A percentile compares a stretch with the other conserved stretches of the same genome.
Evolutionary conservation across 176 grass and related monocot species (phyloP).

Genomic region (Aegilops longissima): DNA sequence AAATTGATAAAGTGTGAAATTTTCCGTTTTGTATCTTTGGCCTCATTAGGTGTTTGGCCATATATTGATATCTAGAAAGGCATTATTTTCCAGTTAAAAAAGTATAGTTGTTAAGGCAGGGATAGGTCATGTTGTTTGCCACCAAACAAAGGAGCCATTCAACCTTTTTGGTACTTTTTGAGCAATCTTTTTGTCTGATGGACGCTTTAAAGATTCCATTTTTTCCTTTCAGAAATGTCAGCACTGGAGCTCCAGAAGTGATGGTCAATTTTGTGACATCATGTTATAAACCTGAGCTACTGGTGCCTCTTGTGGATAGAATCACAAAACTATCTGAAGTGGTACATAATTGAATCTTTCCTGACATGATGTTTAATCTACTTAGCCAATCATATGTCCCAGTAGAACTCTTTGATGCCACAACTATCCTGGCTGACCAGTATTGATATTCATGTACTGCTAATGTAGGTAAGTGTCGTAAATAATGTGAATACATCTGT

Average conservation of each 20-base stretch:
- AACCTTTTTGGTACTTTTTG: constrained; percentile 16
- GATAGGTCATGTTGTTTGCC: constrained; percentile 10
- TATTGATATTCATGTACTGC: constrained; percentile 20
- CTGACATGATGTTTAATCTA: constrained; percentile 10
- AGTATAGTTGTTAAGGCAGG: constrained; percentile 13
- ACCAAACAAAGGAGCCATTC: constrained; percentile 24
- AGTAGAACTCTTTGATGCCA: neutral
- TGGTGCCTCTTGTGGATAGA: constrained; percentile 65
- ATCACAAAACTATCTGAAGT: constrained; percentile 88
- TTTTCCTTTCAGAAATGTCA: constrained; percentile 53
- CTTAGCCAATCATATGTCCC: neutral
- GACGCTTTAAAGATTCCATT: constrained; percentile 24
- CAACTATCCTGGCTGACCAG: constrained; percentile 21
- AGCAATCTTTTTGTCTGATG: constrained; percentile 17
- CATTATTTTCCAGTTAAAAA: neutral
- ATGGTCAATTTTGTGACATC: constrained; percentile 99
- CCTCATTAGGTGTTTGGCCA: neutral
- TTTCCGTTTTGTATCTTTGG: constrained; percentile 3
- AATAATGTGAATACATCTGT: constrained; percentile 97
- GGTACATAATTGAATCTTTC: constrained; percentile 46
- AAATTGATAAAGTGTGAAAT: neutral
- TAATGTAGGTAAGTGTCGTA: constrained; percentile 65
- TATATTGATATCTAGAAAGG: neutral
- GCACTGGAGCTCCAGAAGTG: constrained; percentile 72
- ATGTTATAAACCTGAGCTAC: constrained; percentile 67